Evolutionary conservation across 2,329 filamentous ascomycete species (phyloP), one percentile per base, ranked within the genome.

Genomic region (Knoxdaviesia proteae): DNA sequence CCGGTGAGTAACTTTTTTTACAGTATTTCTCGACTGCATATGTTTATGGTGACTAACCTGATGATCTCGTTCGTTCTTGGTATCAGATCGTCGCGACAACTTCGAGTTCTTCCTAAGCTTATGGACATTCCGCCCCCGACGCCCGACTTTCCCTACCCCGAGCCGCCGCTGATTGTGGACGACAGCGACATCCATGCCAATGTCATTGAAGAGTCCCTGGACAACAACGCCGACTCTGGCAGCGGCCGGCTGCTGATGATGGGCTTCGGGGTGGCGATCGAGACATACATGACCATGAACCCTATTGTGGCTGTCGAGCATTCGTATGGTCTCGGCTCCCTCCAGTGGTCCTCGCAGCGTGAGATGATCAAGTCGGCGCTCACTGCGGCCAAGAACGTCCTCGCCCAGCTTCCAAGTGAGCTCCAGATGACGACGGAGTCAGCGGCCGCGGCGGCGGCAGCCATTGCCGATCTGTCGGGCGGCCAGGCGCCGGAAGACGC

Each of bases 231-330:
- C 3, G 20, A 20, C 20, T 20, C 20, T 20, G 20, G 20, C 20
- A 20, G 20, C 20, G 20, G 20, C 20, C 20, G 20, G 20, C 20
- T 20, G 20, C 68, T 80, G 35, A 62, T 93, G 39, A 74, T 79
- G 0, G 86, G 82, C 0, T 94, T 92, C 62, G 87, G 86, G 46
- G 71, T 80, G 44, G 84, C 78, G 46, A 75, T 84, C 34, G 73
- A 77, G 41, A 74, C 90, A 34, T 92, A 84, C 56, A 71, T 72
- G 50, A 86, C 84, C 3, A 90, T 88, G 67, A 84, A 82, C 44
- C 68, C 77, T 4, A 62, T 92, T 4, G 71, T 81, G 1, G 80
- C 80, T n/a, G 73, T 86, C 51, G 84, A 93, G 53, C 71, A 86
- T 54, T 79, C 80, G 1, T 87, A 87, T 56, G 84, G 84, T 7